These are phyloP conservation scores for Ilyonectria destructans DNA, from an alignment of 2,329 filamentous ascomycete genomes.

Conservation along the genomic window DNA sequence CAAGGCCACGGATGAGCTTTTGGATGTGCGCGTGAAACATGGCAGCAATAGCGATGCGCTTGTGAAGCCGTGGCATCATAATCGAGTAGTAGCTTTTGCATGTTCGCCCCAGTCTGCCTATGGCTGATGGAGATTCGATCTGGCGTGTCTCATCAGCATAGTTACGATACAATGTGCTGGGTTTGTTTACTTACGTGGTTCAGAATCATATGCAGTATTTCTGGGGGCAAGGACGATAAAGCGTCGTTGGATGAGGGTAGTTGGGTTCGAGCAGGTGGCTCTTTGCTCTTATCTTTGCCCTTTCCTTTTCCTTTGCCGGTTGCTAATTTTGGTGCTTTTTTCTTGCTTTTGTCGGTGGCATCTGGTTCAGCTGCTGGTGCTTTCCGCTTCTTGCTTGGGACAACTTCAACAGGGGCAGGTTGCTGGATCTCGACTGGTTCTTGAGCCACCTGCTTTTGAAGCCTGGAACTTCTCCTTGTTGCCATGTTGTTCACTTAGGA, in stretches of 20 bases:
- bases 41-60: slow-evolving; percentile 26
- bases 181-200: slow-evolving; percentile 14
- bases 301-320: neutral
- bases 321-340: neutral
- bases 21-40: slow-evolving; percentile 35
- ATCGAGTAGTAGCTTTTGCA: slow-evolving; percentile 38
- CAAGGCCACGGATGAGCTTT: slow-evolving; percentile 39
- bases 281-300: neutral
- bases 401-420: neutral
- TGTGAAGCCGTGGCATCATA: slow-evolving; percentile 35
- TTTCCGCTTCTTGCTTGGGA: slow-evolving; percentile 27
- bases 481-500: slow-evolving; percentile 21
- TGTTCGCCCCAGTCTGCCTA: slow-evolving; percentile 35
- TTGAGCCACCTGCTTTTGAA: slow-evolving; percentile 4
- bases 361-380: neutral
- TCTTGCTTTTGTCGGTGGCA: neutral
- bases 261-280: neutral
- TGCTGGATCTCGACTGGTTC: neutral
- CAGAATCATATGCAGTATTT: slow-evolving; percentile 38
- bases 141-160: neutral
- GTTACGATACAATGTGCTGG: neutral
- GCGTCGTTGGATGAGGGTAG: neutral
- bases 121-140: neutral
- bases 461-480: slow-evolving; percentile 34
- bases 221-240: slow-evolving; percentile 30